phyloP scores from a whole-genome alignment of 2,329 filamentous ascomycete species.

The Calonectria hawksworthii region DNA sequence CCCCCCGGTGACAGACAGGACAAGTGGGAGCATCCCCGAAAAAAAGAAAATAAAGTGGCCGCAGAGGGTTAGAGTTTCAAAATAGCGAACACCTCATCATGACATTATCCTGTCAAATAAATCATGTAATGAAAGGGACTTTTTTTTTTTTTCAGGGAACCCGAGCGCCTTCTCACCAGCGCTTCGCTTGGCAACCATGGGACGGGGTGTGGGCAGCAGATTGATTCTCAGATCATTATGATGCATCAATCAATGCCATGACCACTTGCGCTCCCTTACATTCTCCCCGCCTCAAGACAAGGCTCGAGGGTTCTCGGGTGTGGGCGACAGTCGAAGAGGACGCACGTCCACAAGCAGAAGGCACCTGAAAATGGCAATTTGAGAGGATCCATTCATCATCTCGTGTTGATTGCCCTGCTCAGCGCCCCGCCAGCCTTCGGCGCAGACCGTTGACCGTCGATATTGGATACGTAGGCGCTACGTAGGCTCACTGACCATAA shows the following conservation, averaged over 20 bases:
- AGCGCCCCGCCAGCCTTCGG: constrained; percentile 44
- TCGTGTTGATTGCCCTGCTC: constrained; percentile 46
- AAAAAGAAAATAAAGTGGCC: constrained; percentile 10
- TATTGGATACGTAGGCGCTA: constrained; percentile 11
- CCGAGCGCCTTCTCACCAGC: constrained; percentile 17
- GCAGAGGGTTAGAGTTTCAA: constrained; percentile 17
- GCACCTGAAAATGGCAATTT: constrained; percentile 35
- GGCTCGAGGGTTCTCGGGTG: background rate
- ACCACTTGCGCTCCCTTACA: background rate
- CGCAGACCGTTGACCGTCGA: constrained; percentile 37
- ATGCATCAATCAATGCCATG: constrained; percentile 15
- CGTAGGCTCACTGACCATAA: constrained; percentile 18
- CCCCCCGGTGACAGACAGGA: background rate
- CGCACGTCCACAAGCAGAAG: constrained; percentile 13
- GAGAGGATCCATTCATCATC: constrained; percentile 48
- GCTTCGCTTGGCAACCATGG: constrained; percentile 14
- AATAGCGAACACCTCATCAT: background rate
- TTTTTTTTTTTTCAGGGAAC: background rate
- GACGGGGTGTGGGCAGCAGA: constrained; percentile 12
- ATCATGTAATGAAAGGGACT: constrained; percentile 1
- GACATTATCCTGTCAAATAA: constrained; percentile 1
- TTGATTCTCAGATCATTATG: constrained; percentile 19
- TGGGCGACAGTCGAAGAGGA: background rate
- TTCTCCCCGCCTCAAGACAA: background rate
- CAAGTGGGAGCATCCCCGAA: background rate